A percentile compares a stretch with the other conserved stretches of the same genome.
Evolutionary conservation across 441 rosid genomes (phyloP).

Genomic region (Erodium moschatum): DNA sequence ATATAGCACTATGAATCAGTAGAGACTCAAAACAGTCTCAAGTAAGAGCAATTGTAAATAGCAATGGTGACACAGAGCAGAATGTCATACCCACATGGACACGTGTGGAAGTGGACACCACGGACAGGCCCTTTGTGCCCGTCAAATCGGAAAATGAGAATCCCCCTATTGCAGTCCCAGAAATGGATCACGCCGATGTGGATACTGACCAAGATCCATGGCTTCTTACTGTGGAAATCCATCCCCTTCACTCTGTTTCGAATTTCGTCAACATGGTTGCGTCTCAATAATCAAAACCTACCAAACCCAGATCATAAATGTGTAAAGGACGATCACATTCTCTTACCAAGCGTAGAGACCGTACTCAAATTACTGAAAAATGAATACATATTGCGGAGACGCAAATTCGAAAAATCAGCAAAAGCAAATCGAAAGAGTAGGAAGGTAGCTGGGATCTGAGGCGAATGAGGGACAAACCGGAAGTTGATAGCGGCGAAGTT

Average conservation of each 20-base stretch:
- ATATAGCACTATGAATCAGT: background rate
- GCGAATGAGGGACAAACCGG: background rate
- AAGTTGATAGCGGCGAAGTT: background rate
- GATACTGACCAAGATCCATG: no score
- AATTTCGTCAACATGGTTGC: constrained; percentile 59
- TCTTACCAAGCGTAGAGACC: background rate
- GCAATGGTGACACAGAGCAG: no score
- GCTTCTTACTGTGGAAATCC: constrained; percentile 44
- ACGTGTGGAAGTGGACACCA: constrained; percentile 74
- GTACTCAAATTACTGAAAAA: background rate
- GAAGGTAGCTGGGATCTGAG: background rate
- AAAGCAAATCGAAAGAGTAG: no score
- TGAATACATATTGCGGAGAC: no score
- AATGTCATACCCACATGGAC: constrained; percentile 46
- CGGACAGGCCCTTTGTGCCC: constrained; percentile 86
- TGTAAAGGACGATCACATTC: background rate
- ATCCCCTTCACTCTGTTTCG: constrained; percentile 76
- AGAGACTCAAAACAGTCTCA: background rate
- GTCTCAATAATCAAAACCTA: background rate
- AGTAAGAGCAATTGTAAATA: background rate
- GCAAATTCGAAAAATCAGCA: no score
- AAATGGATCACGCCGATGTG: no score
- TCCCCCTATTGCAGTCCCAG: no score
- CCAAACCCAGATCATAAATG: no score
- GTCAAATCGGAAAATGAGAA: no score